Conservation (phyloP, 164 flowering plant species). For the Vitis vinifera region DNA sequence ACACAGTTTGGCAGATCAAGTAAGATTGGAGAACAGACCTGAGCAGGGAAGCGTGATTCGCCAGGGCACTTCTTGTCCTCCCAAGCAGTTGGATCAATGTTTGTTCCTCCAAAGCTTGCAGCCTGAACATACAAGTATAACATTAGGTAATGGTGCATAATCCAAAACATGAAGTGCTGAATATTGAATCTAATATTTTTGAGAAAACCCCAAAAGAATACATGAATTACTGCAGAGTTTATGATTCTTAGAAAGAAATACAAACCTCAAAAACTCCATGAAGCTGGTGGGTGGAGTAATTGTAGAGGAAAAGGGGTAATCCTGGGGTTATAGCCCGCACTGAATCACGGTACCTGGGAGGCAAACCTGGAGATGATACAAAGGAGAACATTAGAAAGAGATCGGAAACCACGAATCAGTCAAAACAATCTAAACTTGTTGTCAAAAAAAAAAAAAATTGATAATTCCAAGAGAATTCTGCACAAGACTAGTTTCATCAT, state of each 20-base stretch:
- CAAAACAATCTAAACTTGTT: neutral
- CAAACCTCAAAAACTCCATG: conserved; percentile 95
- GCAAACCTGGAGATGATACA: conserved; percentile 58
- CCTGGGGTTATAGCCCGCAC: conserved; percentile 93
- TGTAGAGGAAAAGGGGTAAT: conserved; percentile 94
- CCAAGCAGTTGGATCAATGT: conserved; percentile 93
- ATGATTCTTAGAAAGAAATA: neutral
- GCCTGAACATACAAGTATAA: conserved; percentile 46
- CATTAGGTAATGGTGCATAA: neutral
- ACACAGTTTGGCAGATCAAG: neutral
- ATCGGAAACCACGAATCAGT: neutral
- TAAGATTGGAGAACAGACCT: conserved; percentile 38
- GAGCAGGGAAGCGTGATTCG: conserved; percentile 97
- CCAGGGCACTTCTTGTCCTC: conserved; percentile 91
- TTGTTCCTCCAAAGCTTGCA: conserved; percentile 92
- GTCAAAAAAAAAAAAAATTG: neutral
- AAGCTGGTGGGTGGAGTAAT: conserved; percentile 97
- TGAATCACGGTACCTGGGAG: conserved; percentile 93
- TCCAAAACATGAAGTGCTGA: no score
- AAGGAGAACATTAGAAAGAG: neutral
- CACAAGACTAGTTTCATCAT: no score
- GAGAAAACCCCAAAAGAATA: neutral
- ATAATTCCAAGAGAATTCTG: neutral
- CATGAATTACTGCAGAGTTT: neutral
- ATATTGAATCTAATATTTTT: no score